Evolutionary conservation across 208 protist species (phyloP).

Genomic region (Crithidia fasciculata): DNA sequence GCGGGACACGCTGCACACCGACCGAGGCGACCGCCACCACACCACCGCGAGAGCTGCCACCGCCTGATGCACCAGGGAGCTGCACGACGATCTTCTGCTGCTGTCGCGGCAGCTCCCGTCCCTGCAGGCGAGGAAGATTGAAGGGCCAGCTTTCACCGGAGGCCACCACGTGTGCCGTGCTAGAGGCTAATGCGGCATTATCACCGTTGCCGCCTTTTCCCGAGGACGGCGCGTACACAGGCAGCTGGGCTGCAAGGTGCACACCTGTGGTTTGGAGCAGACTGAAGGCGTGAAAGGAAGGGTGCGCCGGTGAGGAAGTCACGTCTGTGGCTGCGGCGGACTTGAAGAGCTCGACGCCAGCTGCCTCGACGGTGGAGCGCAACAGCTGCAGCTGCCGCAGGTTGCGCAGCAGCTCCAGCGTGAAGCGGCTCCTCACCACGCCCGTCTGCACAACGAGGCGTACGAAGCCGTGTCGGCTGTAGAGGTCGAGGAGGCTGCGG

Average conservation of each 20-base stretch:
- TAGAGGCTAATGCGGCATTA: neutral
- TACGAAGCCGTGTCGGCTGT: constrained; percentile 26
- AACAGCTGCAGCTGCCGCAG: constrained; percentile 31
- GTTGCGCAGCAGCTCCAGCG: constrained; percentile 26
- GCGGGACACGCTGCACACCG: constrained; percentile 21
- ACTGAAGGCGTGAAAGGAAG: constrained; percentile 23
- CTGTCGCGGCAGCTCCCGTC: constrained; percentile 52
- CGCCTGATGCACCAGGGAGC: neutral
- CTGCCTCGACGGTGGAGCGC: constrained; percentile 14
- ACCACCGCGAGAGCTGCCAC: constrained; percentile 1
- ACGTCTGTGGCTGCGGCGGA: neutral
- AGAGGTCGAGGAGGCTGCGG: constrained; percentile 19
- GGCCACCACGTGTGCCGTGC: neutral
- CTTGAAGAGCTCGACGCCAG: constrained; percentile 8
- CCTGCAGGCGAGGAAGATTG: constrained; percentile 65
- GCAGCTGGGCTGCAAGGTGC: constrained; percentile 8
- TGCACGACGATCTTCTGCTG: constrained; percentile 63
- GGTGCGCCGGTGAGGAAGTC: neutral
- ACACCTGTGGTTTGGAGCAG: constrained; percentile 32
- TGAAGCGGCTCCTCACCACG: constrained; percentile 15
- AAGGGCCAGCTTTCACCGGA: constrained; percentile 50
- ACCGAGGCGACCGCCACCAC: constrained; percentile 22
- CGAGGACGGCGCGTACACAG: constrained; percentile 16
- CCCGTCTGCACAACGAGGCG: constrained; percentile 22
- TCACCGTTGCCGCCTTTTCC: neutral